These are phyloP conservation scores for Acarospora socialis DNA, from an alignment of 2,329 filamentous ascomycete species.

Conservation along the genomic window DNA sequence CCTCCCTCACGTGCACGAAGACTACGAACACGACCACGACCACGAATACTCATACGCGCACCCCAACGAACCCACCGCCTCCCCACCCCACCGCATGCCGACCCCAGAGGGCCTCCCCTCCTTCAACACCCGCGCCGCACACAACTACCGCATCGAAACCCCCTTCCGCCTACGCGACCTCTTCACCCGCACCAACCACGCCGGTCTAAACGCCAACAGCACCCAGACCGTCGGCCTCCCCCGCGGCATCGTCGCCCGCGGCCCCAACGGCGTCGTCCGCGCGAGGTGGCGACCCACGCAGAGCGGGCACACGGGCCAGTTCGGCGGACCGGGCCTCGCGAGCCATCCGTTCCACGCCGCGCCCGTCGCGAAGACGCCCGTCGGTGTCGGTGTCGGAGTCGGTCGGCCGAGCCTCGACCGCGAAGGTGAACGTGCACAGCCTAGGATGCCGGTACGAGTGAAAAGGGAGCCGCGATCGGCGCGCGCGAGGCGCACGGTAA, in stretches of 20 bases:
- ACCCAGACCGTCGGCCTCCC: conserved; percentile 11
- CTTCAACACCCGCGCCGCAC: conserved; percentile 11
- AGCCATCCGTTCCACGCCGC: too few species aligned
- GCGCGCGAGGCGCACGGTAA: too few species aligned
- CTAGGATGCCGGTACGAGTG: too few species aligned
- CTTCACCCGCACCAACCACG: conserved; percentile 5
- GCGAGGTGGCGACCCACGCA: conserved; percentile 7
- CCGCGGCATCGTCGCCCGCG: conserved; percentile 12
- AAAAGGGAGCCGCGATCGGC: too few species aligned
- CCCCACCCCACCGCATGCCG: conserved; percentile 24
- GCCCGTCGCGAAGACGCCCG: too few species aligned
- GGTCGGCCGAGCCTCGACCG: too few species aligned
- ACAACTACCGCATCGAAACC: conserved; percentile 12
- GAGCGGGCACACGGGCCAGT: too few species aligned
- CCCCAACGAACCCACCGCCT: conserved; percentile 21
- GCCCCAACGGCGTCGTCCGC: conserved; percentile 9
- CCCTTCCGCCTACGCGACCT: conserved; percentile 8
- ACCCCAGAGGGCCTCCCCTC: conserved; percentile 30
- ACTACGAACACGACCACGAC: conserved; percentile 16
- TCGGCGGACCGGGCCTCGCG: too few species aligned
- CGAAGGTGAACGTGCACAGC: too few species aligned
- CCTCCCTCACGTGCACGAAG: conserved; percentile 12
- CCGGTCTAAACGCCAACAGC: conserved; percentile 4
- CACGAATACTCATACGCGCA: too few species aligned
- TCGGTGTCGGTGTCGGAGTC: too few species aligned